Evolutionary conservation across 345 rosid species (phyloP), one percentile per base, ranked within the genome.

Genomic region (Citropsis articulata): DNA sequence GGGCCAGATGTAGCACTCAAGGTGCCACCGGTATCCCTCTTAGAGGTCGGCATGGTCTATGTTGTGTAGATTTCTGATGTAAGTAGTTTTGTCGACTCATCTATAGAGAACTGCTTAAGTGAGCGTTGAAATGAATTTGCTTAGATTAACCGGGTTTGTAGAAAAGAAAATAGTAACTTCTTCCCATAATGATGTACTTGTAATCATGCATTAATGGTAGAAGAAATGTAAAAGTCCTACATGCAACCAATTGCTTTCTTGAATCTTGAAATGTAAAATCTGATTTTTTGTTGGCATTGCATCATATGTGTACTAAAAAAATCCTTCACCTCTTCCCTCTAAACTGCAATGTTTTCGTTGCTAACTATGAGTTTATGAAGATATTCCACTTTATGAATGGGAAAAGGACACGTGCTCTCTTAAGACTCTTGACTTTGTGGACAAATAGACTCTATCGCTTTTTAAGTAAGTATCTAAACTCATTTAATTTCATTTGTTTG

Each of bases 31-130:
- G 98, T 80, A 57, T 97, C 99, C 28, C 88, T 89, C 36, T 80
- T 97, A 60, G 98, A 97, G 85, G 99, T 97, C 0, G 99, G 99
- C 66, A 97, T 97, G 98, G 95, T 96, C 79, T 96, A 96, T 83
- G 89, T 96, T 72, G 87, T 96, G 71, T 92, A 79, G 79, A 63
- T 73, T 60, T 69, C 40, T 73, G 25, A 28, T 55, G 28, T 25
- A 67, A 76, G 78, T 75, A 48, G 53, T 64, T 71, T 59, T 45
- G 65, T 50, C 19, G 50, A 38, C 69, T 38, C 45, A 63, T 76
- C 24, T 45, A 30, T 71, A 35, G 66, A 59, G 31, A 78, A 63
- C 33, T 53, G 14, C 50, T 45, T 45, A 33, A 38, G 40, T 24
- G 56, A 72, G 76, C 24, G 22, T 21, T 35, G 16, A 31, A 53